Evolutionary conservation across 2,329 filamentous ascomycete genomes (phyloP), one percentile per base, ranked within the genome.

Genomic region (Xylaria sp.): DNA sequence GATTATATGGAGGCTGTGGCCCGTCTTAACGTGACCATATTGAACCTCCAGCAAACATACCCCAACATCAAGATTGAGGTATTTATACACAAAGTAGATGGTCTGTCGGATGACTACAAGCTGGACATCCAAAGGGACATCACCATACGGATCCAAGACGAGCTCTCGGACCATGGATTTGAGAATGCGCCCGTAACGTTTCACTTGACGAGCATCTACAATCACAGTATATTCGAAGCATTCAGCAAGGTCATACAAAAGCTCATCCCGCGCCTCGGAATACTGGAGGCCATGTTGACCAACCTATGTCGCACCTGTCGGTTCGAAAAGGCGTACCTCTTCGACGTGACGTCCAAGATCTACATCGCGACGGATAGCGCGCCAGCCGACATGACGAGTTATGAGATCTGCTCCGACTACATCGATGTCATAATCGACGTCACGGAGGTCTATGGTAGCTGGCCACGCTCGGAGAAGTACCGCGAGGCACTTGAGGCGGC

Each of bases 241-340:
- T 98, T 99, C 80, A 95, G 92, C 83, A 98, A 98, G 81, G 95
- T 99, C 71, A 97, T 99, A 72, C 96, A 99, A 81, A 98, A 98
- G 80, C 88, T 99, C 36, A 95, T 99, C 61, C 95, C 96, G 0
- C 93, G 97, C 71, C 88, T 99, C 8, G 93, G 94, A 6, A 97
- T 94, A 31, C 89, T 99, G 65, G 96, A 99, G 82, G 92, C 94
- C 60, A 89, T 99, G 81, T 91, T 99, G 76, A 98, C 97, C 77
- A 96, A 95, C 73, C 88, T 99, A 51, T 97, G 94, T 82, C 93
- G 92, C 70, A 96, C 94, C 15, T 98, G 94, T 78, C 92, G 93
- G 57, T 98, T 99, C 79, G 94, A 98, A 79, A 99, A 99, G 82
- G 95, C 94, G 3, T 99, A 99, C 80, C 89, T 99, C 7, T 99